A percentile compares a stretch with the other conserved stretches of the same genome.
phyloP scores from a whole-genome alignment of 805 yeast species.

The Zygosaccharomyces gambellarensis region DNA sequence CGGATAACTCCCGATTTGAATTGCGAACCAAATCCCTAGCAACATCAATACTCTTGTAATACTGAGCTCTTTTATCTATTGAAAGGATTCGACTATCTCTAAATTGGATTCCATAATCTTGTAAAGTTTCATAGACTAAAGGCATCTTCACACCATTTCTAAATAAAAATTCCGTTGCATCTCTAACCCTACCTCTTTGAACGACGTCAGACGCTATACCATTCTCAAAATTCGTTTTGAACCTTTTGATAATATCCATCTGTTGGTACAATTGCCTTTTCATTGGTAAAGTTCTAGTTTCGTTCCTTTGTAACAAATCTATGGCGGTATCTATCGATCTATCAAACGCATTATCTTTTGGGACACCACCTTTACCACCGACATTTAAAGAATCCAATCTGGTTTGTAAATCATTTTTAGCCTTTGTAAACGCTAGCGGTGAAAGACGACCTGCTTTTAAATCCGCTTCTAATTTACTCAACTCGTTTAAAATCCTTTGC shows the following conservation, averaged over 20 bases:
- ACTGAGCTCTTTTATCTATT: conserved; percentile 24
- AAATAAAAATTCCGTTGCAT: conserved; percentile 25
- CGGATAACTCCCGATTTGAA: conserved; percentile 18
- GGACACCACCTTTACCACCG: neutral
- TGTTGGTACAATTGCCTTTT: conserved; percentile 18
- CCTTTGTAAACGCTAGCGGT: conserved; percentile 6
- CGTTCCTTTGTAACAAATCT: conserved; percentile 15
- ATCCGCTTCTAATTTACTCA: conserved; percentile 14
- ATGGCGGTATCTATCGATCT: conserved; percentile 23
- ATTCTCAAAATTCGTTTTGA: conserved; percentile 18
- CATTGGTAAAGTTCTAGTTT: conserved; percentile 17
- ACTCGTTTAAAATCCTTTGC: conserved; percentile 16
- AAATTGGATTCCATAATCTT: conserved; percentile 27
- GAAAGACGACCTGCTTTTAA: conserved; percentile 15
- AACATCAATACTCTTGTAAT: conserved; percentile 26
- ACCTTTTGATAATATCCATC: conserved; percentile 15
- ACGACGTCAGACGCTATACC: conserved; percentile 11
- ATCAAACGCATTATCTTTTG: conserved; percentile 12
- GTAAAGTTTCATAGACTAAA: conserved; percentile 23
- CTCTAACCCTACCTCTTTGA: conserved; percentile 15
- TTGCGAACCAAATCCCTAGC: conserved; percentile 26
- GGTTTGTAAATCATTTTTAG: conserved; percentile 13
- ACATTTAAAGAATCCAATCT: conserved; percentile 14
- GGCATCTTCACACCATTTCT: conserved; percentile 32
- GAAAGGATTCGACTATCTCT: conserved; percentile 13